Conservation (phyloP, 192 early-diverging fungal genomes). For the Podila minutissima region DNA sequence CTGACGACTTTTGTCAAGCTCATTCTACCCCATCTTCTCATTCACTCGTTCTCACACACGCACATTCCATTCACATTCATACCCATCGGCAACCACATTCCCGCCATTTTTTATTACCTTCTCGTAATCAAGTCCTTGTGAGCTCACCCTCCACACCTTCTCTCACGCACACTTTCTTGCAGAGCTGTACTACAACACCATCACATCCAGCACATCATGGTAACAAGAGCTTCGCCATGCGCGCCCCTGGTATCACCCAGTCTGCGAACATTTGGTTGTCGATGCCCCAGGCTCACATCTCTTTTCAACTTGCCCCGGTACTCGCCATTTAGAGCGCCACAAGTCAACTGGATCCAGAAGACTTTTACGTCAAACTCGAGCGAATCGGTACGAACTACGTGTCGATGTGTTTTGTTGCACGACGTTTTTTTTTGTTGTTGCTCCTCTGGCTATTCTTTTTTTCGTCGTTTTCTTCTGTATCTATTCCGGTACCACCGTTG, state of each 20-base stretch:
- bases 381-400: slow-evolving; percentile 59
- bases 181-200: too few relatives aligned
- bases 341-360: slow-evolving; percentile 67
- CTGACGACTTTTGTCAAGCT: background rate
- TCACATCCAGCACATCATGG: background rate
- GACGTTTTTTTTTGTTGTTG: background rate
- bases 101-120: too few relatives aligned
- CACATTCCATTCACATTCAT: too few relatives aligned
- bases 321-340: slow-evolving; percentile 33
- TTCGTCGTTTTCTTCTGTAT: background rate
- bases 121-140: too few relatives aligned
- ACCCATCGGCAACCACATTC: too few relatives aligned
- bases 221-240: too few relatives aligned
- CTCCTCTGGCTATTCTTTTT: background rate
- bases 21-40: background rate
- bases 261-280: background rate
- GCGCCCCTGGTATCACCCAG: background rate
- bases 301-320: background rate
- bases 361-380: slow-evolving; percentile 72
- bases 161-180: too few relatives aligned
- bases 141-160: too few relatives aligned
- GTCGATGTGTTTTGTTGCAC: background rate
- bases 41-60: too few relatives aligned
- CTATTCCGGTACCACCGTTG: background rate
- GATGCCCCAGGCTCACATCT: background rate